These are phyloP conservation scores for Fusarium tricinctum DNA, from an alignment of 2,329 filamentous ascomycete genomes.

Conservation along the genomic window DNA sequence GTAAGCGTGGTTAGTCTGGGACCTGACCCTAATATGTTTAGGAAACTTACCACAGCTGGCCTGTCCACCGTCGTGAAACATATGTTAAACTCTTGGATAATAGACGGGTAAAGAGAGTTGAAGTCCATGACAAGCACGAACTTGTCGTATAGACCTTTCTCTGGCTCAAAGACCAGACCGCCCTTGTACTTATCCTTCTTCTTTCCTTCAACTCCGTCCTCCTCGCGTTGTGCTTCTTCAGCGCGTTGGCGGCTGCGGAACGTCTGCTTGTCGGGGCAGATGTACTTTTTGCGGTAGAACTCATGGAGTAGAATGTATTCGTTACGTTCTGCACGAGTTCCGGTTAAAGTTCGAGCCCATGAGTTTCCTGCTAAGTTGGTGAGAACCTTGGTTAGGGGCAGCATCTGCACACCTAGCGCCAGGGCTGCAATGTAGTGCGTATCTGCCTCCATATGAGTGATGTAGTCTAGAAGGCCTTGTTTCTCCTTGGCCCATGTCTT, in stretches of 20 bases:
- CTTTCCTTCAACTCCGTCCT: slow-evolving; percentile 80
- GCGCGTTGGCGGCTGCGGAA: slow-evolving; percentile 80
- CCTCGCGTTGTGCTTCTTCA: slow-evolving; percentile 78
- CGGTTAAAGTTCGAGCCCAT: slow-evolving; percentile 95
- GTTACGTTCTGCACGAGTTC: slow-evolving; percentile 96
- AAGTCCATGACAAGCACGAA: slow-evolving; percentile 99
- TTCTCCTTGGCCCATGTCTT: slow-evolving; percentile 85
- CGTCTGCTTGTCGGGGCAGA: slow-evolving; percentile 93
- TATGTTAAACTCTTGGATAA: slow-evolving; percentile 99
- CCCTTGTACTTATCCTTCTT: slow-evolving; percentile 99
- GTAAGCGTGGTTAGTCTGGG: slow-evolving; percentile 48
- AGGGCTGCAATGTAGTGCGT: slow-evolving; percentile 96
- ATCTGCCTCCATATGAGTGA: slow-evolving; percentile 94
- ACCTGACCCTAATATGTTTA: neutral
- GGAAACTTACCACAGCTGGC: slow-evolving; percentile 71
- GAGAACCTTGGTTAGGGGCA: slow-evolving; percentile 92
- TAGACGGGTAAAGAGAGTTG: slow-evolving; percentile 98
- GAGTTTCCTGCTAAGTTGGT: slow-evolving; percentile 98
- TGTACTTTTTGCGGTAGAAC: slow-evolving; percentile 96
- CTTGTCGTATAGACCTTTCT: slow-evolving; percentile 97
- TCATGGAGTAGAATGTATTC: slow-evolving; percentile 99
- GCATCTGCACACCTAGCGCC: slow-evolving; percentile 88
- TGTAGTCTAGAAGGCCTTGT: slow-evolving; percentile 90
- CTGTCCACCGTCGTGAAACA: slow-evolving; percentile 98
- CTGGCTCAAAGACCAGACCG: slow-evolving; percentile 96